These are phyloP conservation scores for Linderina pennispora DNA, from an alignment of 192 early-diverging fungal genomes.

Conservation along the genomic window DNA sequence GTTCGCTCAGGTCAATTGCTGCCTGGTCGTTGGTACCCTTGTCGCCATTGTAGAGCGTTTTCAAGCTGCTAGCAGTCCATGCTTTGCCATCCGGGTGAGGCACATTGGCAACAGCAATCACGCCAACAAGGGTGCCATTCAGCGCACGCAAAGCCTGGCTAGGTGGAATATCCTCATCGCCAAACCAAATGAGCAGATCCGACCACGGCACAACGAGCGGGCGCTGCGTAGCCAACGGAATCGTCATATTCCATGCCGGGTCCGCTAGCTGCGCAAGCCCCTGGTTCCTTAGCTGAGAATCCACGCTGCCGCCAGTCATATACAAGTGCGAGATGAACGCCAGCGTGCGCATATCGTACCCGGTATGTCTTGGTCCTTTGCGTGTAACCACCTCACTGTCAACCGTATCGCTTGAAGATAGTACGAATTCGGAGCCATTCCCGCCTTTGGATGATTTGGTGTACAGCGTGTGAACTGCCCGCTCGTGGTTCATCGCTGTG, in stretches of 20 bases:
- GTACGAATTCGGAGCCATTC: constrained; percentile 1
- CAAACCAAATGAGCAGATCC: constrained; percentile 58
- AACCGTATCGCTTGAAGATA: not conserved
- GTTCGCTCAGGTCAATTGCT: constrained; percentile 22
- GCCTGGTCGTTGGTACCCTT: constrained; percentile 26
- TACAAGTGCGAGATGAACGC: constrained; percentile 69
- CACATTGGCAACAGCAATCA: constrained; percentile 49
- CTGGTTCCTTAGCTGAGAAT: constrained; percentile 1
- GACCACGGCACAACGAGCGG: constrained; percentile 63
- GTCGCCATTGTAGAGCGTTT: constrained; percentile 7
- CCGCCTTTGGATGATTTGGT: constrained; percentile 11
- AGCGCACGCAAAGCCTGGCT: constrained; percentile 76
- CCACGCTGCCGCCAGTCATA: constrained; percentile 1
- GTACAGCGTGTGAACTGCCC: constrained; percentile 6
- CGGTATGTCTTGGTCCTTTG: constrained; percentile 47
- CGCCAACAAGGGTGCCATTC: constrained; percentile 78
- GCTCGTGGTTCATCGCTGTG: constrained; percentile 26
- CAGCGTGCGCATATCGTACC: constrained; percentile 61
- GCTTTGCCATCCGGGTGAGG: constrained; percentile 12
- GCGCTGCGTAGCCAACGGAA: constrained; percentile 46
- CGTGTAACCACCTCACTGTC: constrained; percentile 1
- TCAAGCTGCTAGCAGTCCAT: constrained; percentile 25
- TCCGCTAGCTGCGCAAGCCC: constrained; percentile 1
- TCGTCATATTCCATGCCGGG: constrained; percentile 50
- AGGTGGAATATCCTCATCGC: constrained; percentile 67